Percentiles rank a stretch among this genome's conserved stretches.
Conservation (phyloP, 164 flowering plant genomes). For the Nymphaea colorata region DNA sequence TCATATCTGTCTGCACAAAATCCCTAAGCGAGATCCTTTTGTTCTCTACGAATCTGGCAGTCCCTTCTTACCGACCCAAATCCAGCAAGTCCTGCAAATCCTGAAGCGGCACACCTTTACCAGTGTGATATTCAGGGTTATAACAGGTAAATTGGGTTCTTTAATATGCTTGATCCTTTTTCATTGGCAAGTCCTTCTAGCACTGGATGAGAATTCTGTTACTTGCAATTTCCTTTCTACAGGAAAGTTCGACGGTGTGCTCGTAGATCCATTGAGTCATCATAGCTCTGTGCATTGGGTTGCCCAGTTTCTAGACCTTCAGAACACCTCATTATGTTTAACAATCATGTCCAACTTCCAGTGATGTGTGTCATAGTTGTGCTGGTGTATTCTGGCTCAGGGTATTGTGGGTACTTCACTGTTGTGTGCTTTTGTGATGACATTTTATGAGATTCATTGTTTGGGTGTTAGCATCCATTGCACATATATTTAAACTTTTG, state of each 20-base stretch:
- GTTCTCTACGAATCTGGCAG: constrained; percentile 13
- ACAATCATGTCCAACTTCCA: neutral
- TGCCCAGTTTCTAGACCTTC: neutral
- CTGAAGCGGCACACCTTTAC: constrained; percentile 41
- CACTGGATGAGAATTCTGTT: neutral
- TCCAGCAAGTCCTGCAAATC: constrained; percentile 49
- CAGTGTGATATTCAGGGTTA: constrained; percentile 37
- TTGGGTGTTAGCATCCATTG: too few relatives aligned
- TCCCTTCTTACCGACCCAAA: constrained; percentile 51
- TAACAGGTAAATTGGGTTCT: constrained; percentile 20
- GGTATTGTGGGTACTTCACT: neutral
- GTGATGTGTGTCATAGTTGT: neutral
- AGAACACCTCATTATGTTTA: neutral
- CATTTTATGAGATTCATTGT: too few relatives aligned
- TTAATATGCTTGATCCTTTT: neutral
- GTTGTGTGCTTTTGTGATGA: neutral
- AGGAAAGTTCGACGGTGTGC: constrained; percentile 49
- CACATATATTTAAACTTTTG: too few relatives aligned
- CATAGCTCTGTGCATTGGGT: constrained; percentile 1
- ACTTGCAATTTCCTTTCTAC: constrained; percentile 5
- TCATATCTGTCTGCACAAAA: neutral
- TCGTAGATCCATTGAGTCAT: constrained; percentile 33
- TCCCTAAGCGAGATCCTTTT: neutral
- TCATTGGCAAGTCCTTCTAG: neutral
- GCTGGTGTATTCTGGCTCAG: neutral